Base-by-base conservation (phyloP, 2,329 filamentous ascomycete genomes). In the Mycosphaerella sp. region DNA sequence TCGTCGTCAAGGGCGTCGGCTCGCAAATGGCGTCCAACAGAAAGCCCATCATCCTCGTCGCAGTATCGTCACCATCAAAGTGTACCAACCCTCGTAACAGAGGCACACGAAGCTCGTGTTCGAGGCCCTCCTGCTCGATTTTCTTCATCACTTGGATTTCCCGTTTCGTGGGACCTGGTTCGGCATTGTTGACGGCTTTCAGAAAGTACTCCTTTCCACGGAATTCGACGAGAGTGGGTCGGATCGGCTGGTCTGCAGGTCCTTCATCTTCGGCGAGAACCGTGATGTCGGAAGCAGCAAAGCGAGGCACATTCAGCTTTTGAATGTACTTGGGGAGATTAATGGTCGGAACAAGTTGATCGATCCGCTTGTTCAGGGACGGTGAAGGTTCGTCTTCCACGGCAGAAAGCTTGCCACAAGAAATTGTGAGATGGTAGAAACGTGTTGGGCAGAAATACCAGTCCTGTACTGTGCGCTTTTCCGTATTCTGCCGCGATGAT, bases 241-340 rank as follows among this genome's bases (percentile, higher is more conserved):
- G 67, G 14, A 66, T 55, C 1, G 67, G 66, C 5, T 61, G 58
- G 6, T 64, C 64, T 2, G 59, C 58, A 34, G 59, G 57, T 44
- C 59, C 60, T 39, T 57, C 56, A 34, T 56, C 55, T 43, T 53
- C 50, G 17, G 48, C 46, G 11, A 67, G 31, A 8, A 69, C 62
- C 7, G 46, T 59, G 26, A 69, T 51, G 3, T 68, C 66, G 10
- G 55, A 50, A 4, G 65, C 64, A 31, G 51, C 49, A 32, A 60
- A 59, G 2, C 50, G 53, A 1, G 64, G 66, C 6, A 67, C 55
- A n/a, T 60, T 48, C 26, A 68, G 56, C n/a, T 63, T 56, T 32
- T 58, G 60, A 21, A 69, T 62, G 48, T 70, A 70, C 48, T 70
- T 70, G n/a, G 68, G 69, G 1, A 70, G 53, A 2, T 58, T 53